phyloP scores from a whole-genome alignment of 2,329 filamentous ascomycete species.

The Colletotrichum eleusines region DNA sequence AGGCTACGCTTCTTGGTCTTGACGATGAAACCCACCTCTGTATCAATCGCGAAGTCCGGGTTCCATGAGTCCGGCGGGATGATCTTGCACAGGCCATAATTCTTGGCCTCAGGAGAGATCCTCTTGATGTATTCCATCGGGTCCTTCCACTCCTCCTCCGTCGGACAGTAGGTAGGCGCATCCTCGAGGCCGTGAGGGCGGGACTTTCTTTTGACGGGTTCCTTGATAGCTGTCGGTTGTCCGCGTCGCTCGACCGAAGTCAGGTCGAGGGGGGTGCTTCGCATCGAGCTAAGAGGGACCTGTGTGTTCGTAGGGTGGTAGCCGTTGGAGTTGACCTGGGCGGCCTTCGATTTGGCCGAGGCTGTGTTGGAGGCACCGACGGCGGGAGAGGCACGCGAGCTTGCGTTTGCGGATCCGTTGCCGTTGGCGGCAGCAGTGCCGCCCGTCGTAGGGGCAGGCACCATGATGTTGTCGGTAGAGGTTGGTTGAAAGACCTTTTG shows the following conservation, averaged over 20 bases:
- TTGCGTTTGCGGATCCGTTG: slow-evolving; percentile 60
- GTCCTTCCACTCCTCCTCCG: slow-evolving; percentile 93
- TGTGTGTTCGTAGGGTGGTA: slow-evolving; percentile 64
- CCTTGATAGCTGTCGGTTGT: slow-evolving; percentile 80
- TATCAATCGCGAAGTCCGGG: slow-evolving; percentile 95
- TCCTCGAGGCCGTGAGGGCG: slow-evolving; percentile 89
- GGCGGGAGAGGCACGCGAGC: slow-evolving; percentile 65
- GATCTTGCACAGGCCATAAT: slow-evolving; percentile 95
- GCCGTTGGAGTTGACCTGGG: slow-evolving; percentile 66
- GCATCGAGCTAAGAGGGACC: slow-evolving; percentile 67
- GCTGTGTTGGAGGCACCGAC: slow-evolving; percentile 52
- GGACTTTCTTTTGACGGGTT: slow-evolving; percentile 80
- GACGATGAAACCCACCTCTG: slow-evolving; percentile 73
- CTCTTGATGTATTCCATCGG: slow-evolving; percentile 94
- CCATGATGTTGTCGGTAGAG: slow-evolving; percentile 51
- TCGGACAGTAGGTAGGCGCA: slow-evolving; percentile 90
- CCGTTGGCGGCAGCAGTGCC: slow-evolving; percentile 51
- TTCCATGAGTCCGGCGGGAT: slow-evolving; percentile 95
- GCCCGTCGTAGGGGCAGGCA: slow-evolving; percentile 54
- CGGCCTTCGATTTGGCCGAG: slow-evolving; percentile 60
- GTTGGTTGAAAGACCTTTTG: slow-evolving; percentile 7
- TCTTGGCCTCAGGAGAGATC: slow-evolving; percentile 85
- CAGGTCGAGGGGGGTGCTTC: slow-evolving; percentile 78
- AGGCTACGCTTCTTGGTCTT: not conserved
- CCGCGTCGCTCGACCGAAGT: slow-evolving; percentile 92